Percentiles rank a stretch among this genome's conserved stretches.
phyloP scores from a whole-genome alignment of 176 grass and related monocot genomes.

The Paspalum notatum region DNA sequence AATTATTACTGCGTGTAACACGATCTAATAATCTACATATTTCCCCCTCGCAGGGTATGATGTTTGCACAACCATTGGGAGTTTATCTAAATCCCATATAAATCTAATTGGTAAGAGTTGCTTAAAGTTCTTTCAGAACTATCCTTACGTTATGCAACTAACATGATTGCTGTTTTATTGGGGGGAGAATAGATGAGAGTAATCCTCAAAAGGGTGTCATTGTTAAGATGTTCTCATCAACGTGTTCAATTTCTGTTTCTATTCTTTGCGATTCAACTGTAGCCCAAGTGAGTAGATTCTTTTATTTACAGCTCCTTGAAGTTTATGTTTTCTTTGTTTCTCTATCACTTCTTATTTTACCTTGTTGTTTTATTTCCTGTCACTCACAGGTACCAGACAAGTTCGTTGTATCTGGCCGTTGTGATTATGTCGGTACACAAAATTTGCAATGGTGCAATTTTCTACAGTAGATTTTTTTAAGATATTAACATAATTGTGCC shows the following conservation, averaged over 20 bases:
- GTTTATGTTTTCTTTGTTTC: conserved; percentile 37
- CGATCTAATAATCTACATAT: conserved; percentile 11
- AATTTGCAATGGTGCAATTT: conserved; percentile 27
- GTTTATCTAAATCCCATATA: conserved; percentile 48
- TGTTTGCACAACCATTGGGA: conserved; percentile 80
- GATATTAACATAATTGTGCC: conserved; percentile 34
- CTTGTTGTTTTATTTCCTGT: conserved; percentile 17
- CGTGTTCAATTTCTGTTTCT: conserved; percentile 82
- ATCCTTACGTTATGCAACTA: conserved; percentile 27
- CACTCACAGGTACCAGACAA: conserved; percentile 55
- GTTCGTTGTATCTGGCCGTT: conserved; percentile 68
- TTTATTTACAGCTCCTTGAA: conserved; percentile 30
- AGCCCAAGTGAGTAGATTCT: conserved; percentile 60
- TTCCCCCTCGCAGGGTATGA: conserved; percentile 66
- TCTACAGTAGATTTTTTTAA: conserved; percentile 20
- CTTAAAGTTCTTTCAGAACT: not conserved
- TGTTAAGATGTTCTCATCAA: conserved; percentile 75
- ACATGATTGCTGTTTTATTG: conserved; percentile 31
- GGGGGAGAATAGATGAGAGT: conserved; percentile 59
- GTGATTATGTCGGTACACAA: conserved; percentile 77
- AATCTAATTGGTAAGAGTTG: conserved; percentile 72
- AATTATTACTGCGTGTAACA: not conserved
- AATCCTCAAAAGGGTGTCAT: conserved; percentile 79
- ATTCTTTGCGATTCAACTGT: conserved; percentile 71
- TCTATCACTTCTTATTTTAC: conserved; percentile 1